Percentiles rank a stretch among this genome's conserved stretches.
phyloP scores from a whole-genome alignment of 2,329 filamentous ascomycete genomes.

The Ophiostoma ulmi region DNA sequence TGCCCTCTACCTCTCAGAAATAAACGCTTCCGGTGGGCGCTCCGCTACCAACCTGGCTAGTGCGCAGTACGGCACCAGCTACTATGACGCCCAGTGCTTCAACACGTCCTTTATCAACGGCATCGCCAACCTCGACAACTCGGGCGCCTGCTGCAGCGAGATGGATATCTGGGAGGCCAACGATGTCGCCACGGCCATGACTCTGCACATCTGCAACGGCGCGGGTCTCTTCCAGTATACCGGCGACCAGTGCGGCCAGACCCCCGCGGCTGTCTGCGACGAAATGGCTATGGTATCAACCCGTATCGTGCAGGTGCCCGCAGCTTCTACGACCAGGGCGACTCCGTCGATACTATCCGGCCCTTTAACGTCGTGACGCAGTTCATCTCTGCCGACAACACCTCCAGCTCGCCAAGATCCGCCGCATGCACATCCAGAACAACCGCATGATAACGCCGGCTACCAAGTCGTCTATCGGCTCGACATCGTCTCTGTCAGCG shows the following conservation, averaged over 20 bases:
- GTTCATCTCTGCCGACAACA: not conserved
- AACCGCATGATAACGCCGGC: not conserved
- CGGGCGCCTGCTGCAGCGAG: not conserved
- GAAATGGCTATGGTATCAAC: not conserved
- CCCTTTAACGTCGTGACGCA: not conserved
- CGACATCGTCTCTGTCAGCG: not conserved
- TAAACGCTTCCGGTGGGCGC: not conserved
- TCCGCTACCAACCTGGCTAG: not conserved
- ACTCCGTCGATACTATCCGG: not conserved
- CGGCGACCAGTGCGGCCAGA: not conserved
- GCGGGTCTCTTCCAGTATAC: not conserved
- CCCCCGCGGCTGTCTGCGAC: not conserved
- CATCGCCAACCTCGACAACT: not conserved
- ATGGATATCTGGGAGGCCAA: not conserved
- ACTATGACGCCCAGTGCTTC: not conserved
- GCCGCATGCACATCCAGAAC: not conserved
- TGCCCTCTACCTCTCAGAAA: not conserved
- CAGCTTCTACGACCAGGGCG: not conserved
- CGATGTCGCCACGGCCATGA: not conserved
- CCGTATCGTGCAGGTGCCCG: not conserved
- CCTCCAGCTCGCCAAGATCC: not conserved
- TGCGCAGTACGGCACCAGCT: not conserved
- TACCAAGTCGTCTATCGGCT: not conserved
- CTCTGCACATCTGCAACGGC: not conserved
- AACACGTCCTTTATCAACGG: not conserved